Percentiles rank a stretch among this genome's conserved stretches.
phyloP scores from a whole-genome alignment of 2,329 filamentous ascomycete species.

The Fusarium bactridioides region DNA sequence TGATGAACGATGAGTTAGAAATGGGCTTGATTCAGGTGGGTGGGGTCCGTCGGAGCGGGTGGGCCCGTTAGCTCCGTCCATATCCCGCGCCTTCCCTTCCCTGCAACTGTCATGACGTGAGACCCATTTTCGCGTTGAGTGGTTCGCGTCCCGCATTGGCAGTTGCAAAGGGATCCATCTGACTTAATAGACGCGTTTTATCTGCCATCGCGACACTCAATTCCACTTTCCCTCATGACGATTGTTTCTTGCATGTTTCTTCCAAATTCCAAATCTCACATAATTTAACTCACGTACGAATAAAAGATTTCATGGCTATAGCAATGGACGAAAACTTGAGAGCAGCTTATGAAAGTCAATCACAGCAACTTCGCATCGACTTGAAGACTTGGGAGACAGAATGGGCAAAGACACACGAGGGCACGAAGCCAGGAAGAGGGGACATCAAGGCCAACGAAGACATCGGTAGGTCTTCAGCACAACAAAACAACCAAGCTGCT shows the following conservation, averaged over 20 bases:
- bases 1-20: background rate
- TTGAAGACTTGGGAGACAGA: conserved; percentile 78
- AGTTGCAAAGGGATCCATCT: background rate
- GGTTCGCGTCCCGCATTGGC: conserved; percentile 33
- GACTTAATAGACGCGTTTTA: conserved; percentile 24
- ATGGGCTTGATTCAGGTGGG: conserved; percentile 7
- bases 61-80: conserved; percentile 10
- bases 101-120: conserved; percentile 32
- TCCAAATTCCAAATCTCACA: background rate
- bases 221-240: conserved; percentile 9
- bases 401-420: conserved; percentile 68
- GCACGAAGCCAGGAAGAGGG: conserved; percentile 74
- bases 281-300: background rate
- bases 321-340: conserved; percentile 58
- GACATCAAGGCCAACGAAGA: conserved; percentile 78
- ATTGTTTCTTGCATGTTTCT: background rate
- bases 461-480: conserved; percentile 65
- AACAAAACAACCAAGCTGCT: background rate
- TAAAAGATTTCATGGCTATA: background rate
- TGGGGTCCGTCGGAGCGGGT: background rate
- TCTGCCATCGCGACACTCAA: conserved; percentile 26
- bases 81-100: background rate
- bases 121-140: conserved; percentile 36
- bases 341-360: conserved; percentile 57
- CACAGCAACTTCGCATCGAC: conserved; percentile 67